phyloP scores from a whole-genome alignment of 78 protist species.

The Dictyostelium brefeldianum region DNA sequence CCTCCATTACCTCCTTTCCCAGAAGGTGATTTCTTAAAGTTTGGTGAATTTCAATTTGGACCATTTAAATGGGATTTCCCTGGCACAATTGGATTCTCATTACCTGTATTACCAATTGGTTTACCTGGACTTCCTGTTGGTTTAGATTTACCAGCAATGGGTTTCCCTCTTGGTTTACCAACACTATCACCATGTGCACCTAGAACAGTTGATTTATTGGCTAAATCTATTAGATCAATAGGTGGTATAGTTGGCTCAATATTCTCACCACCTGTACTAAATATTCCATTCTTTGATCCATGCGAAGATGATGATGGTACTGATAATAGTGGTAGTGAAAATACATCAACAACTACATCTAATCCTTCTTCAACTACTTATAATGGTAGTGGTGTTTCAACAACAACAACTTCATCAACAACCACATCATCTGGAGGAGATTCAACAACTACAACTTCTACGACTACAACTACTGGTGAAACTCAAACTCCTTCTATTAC shows the following conservation, averaged over 20 bases:
- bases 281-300: background rate
- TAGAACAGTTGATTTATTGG: background rate
- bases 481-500: background rate
- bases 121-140: constrained; percentile 2
- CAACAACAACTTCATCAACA: background rate
- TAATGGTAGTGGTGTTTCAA: background rate
- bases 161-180: background rate
- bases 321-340: background rate
- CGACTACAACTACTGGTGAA: background rate
- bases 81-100: background rate
- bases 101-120: background rate
- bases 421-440: background rate
- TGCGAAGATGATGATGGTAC: background rate
- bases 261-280: background rate
- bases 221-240: background rate
- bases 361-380: too few species aligned
- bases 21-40: background rate
- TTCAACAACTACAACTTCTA: background rate
- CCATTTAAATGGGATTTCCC: constrained; percentile 14
- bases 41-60: background rate
- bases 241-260: background rate
- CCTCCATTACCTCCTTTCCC: background rate
- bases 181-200: background rate
- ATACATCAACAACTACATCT: too few species aligned
- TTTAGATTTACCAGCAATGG: background rate